Base-by-base conservation (phyloP, 805 yeast genomes). In the Pichia eremophila region DNA sequence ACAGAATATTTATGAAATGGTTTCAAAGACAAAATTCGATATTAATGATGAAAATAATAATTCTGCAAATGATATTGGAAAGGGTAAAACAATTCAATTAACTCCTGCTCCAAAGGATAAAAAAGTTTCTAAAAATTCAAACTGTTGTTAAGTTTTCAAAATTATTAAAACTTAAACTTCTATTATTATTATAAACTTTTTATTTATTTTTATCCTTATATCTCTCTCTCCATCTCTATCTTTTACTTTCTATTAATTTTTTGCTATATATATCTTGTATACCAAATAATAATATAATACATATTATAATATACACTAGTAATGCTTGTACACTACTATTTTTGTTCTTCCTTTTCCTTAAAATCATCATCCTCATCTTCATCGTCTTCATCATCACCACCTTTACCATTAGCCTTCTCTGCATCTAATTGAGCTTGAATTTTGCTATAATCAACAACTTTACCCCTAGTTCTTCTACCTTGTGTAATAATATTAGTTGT, bases 1-100 rank as follows among this genome's bases (percentile, higher is more conserved):
- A 60, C 87, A 90, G 54, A 87, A 91, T 59, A 93, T 93, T 59
- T 90, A 89, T 68, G 95, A 91, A 63, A 84, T 88, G 95, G 85
- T 91, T 59, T 78, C 91, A 52, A 85, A 90, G 65, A 95, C 89
- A 68, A 95, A 88, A 70, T 82, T 88, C 52, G 95, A 91, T 62
- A 77, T 87, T 63, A 85, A 85, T 53, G 95, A 86, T 57, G 73
- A 74, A 55, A 78, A 76, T 45, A 54, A 52, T 11, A 35, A 57
- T 8, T 47, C 47, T 17, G 50, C 54, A 11, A 54, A 51, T 39
- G 53, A 52, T 43, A 89, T 91, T 48, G 52, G 61, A 28, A 78
- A 85, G 41, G 96, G 97, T 25, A 95, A 91, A 56, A 89, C 96
- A 27, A 90, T 91, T 64, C 79, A 86, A 52, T 81, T 91, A 65